Evolutionary conservation across 352 stramenopile species (phyloP).

Genomic region (Phytophthora syringae): DNA sequence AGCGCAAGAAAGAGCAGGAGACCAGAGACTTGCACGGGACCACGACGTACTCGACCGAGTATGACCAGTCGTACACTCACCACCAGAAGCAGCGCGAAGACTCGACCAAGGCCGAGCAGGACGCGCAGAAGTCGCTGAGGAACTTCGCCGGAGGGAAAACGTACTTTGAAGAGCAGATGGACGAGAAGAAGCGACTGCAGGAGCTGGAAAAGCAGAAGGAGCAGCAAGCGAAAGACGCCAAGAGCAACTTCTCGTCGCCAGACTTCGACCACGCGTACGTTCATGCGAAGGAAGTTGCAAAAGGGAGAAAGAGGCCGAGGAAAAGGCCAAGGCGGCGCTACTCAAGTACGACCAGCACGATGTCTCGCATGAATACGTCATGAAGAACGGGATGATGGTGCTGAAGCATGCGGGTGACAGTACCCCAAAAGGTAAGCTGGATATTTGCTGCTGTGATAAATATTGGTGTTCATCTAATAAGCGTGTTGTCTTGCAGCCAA

Average conservation of each 20-base stretch:
- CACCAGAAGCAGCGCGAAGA: constrained; percentile 55
- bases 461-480: not conserved
- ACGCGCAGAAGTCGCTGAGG: constrained; percentile 44
- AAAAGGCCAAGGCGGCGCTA: constrained; percentile 61
- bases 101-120: constrained; percentile 44
- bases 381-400: constrained; percentile 69
- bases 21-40: constrained; percentile 46
- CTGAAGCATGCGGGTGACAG: constrained; percentile 33
- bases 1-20: constrained; percentile 37
- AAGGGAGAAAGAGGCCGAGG: constrained; percentile 58
- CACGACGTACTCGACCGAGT: constrained; percentile 48
- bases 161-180: constrained; percentile 63
- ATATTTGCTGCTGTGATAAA: not conserved
- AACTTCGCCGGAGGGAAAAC: constrained; percentile 57
- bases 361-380: constrained; percentile 59
- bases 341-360: constrained; percentile 67
- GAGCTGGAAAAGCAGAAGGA: constrained; percentile 57
- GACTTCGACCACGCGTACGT: constrained; percentile 64
- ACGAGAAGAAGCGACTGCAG: constrained; percentile 65
- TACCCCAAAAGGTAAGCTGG: constrained; percentile 23
- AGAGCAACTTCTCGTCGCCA: constrained; percentile 58
- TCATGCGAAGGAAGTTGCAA: constrained; percentile 56
- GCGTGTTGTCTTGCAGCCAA: constrained; percentile 32
- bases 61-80: constrained; percentile 61
- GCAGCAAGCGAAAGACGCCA: constrained; percentile 42